These are phyloP conservation scores for Penicillium glabrum DNA, from an alignment of 2,329 filamentous ascomycete genomes.

Conservation along the genomic window DNA sequence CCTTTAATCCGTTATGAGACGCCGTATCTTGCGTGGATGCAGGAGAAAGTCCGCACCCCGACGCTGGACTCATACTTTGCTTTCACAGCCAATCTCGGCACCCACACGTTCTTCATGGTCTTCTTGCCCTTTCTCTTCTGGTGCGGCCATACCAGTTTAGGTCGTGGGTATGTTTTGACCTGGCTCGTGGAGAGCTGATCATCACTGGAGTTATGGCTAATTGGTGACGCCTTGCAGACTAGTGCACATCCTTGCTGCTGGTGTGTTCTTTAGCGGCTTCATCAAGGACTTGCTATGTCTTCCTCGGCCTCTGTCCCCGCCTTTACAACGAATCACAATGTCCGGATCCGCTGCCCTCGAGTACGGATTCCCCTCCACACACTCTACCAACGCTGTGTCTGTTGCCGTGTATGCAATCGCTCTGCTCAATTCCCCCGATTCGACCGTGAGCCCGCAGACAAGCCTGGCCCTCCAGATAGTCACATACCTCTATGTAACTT, in stretches of 20 bases:
- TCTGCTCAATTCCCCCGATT: slow-evolving; percentile 65
- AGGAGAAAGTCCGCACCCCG: slow-evolving; percentile 76
- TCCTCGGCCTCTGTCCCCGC: slow-evolving; percentile 86
- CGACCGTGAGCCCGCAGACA: slow-evolving; percentile 58
- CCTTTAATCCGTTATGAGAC: slow-evolving; percentile 94
- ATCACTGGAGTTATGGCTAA: slow-evolving; percentile 14
- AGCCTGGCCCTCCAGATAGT: slow-evolving; percentile 65
- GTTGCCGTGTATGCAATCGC: slow-evolving; percentile 83
- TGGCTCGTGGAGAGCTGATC: not conserved
- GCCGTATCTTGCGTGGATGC: slow-evolving; percentile 84
- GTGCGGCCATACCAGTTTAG: slow-evolving; percentile 84
- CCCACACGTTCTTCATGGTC: slow-evolving; percentile 98
- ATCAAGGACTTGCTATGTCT: slow-evolving; percentile 92
- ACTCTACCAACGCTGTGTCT: slow-evolving; percentile 94
- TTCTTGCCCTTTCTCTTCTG: slow-evolving; percentile 93
- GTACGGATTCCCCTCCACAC: slow-evolving; percentile 95
- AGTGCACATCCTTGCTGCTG: slow-evolving; percentile 72
- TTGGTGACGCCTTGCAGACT: slow-evolving; percentile 32
- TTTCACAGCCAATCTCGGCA: slow-evolving; percentile 91
- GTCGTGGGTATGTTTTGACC: slow-evolving; percentile 69
- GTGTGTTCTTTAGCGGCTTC: slow-evolving; percentile 87
- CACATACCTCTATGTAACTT: slow-evolving; percentile 81
- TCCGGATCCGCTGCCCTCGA: slow-evolving; percentile 92
- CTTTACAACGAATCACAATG: slow-evolving; percentile 93
- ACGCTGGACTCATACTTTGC: slow-evolving; percentile 95